Conservation (phyloP, 805 yeast species). For the Candida piceae region DNA sequence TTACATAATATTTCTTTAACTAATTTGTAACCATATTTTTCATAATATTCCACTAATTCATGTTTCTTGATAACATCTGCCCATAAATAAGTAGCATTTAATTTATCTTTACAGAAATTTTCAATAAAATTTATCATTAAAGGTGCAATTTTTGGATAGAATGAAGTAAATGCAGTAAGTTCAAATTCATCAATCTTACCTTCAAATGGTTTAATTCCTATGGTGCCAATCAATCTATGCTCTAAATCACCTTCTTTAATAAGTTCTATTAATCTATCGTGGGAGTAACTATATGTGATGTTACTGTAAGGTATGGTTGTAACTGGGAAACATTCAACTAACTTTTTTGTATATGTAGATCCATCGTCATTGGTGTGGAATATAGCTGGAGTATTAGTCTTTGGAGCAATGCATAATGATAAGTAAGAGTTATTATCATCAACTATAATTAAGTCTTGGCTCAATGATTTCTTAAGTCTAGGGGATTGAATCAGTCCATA, state of each 20-base stretch:
- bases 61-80: slow-evolving; percentile 48
- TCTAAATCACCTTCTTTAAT: slow-evolving; percentile 28
- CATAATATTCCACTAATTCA: slow-evolving; percentile 41
- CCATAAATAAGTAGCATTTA: slow-evolving; percentile 20
- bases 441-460: slow-evolving; percentile 21
- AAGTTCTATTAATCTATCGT: slow-evolving; percentile 11
- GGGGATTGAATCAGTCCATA: slow-evolving; percentile 37
- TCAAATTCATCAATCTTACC: slow-evolving; percentile 25
- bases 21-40: slow-evolving; percentile 34
- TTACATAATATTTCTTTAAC: slow-evolving; percentile 22
- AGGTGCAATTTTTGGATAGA: slow-evolving; percentile 33
- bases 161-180: slow-evolving; percentile 50
- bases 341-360: slow-evolving; percentile 13
- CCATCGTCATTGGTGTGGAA: slow-evolving; percentile 12
- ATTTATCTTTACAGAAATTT: slow-evolving; percentile 4
- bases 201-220: slow-evolving; percentile 29
- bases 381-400: slow-evolving; percentile 1
- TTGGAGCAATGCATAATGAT: slow-evolving; percentile 24
- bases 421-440: slow-evolving; percentile 21
- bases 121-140: slow-evolving; percentile 20
- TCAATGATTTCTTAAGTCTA: slow-evolving; percentile 33
- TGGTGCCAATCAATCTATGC: slow-evolving; percentile 29
- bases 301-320: slow-evolving; percentile 16
- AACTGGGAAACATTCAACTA: slow-evolving; percentile 11
- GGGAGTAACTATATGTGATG: not conserved